Evolutionary conservation across 306 rosid species (phyloP).

Genomic region (Trifolium repens): DNA sequence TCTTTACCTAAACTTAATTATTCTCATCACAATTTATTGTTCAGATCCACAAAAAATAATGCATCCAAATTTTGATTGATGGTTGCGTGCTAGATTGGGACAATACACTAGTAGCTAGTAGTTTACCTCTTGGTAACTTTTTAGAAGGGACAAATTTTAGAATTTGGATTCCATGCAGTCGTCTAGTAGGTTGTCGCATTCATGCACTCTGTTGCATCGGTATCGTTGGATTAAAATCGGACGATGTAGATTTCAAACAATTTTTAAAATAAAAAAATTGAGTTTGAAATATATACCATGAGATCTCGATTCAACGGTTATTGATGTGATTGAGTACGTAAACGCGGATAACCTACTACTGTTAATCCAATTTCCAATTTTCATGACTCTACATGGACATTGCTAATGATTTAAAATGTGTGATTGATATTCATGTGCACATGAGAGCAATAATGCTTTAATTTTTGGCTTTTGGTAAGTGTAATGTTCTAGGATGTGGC

Average conservation of each 20-base stretch:
- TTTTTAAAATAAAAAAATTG: too few relatives aligned
- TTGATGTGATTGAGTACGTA: too few relatives aligned
- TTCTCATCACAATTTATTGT: constrained; percentile 35
- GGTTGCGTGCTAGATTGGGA: constrained; percentile 7
- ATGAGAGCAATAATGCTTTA: constrained; percentile 34
- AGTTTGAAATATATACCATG: too few relatives aligned
- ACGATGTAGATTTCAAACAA: too few relatives aligned
- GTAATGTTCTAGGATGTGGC: neutral
- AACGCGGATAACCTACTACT: too few relatives aligned
- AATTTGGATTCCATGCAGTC: too few relatives aligned
- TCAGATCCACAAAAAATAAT: constrained; percentile 33
- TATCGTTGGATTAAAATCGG: too few relatives aligned
- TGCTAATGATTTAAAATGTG: constrained; percentile 24
- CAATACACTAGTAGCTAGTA: neutral
- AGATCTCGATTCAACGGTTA: too few relatives aligned
- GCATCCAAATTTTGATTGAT: constrained; percentile 13
- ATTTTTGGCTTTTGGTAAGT: constrained; percentile 28
- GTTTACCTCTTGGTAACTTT: constrained; percentile 32
- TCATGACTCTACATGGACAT: neutral
- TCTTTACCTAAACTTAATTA: neutral
- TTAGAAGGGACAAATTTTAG: constrained; percentile 6
- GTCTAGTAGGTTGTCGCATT: too few relatives aligned
- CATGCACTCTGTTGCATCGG: too few relatives aligned
- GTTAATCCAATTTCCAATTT: neutral
- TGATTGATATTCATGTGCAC: constrained; percentile 14